A percentile compares a stretch with the other conserved stretches of the same genome.
phyloP scores from a whole-genome alignment of 164 flowering plant genomes.

The Macadamia tetraphylla region DNA sequence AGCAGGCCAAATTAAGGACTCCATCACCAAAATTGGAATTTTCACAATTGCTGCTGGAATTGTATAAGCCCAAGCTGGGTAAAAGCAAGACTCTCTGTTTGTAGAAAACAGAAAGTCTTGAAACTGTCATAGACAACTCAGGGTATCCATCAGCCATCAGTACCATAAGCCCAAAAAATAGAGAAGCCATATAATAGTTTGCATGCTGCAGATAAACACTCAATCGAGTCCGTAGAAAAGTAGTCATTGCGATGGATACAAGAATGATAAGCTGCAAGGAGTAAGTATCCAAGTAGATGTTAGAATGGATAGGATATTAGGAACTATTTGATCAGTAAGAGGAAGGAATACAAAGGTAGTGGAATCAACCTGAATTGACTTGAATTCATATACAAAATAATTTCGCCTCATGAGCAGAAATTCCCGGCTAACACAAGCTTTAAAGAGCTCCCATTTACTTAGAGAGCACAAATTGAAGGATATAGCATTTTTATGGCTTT shows the following conservation, averaged over 20 bases:
- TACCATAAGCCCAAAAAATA: constrained; percentile 40
- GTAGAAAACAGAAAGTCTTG: constrained; percentile 45
- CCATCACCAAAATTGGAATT: constrained; percentile 42
- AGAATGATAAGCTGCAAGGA: constrained; percentile 33
- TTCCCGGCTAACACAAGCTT: constrained; percentile 46
- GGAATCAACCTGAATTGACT: constrained; percentile 32
- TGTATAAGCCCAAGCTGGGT: constrained; percentile 61
- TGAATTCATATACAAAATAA: constrained; percentile 42
- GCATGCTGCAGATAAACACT: constrained; percentile 26
- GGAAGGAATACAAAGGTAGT: no score
- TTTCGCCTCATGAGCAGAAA: constrained; percentile 50
- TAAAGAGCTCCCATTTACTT: constrained; percentile 43
- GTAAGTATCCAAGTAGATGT: not conserved
- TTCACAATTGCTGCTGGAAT: constrained; percentile 44
- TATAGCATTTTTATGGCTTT: constrained; percentile 26
- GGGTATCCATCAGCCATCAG: constrained; percentile 45
- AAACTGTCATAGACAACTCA: constrained; percentile 42
- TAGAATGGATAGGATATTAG: not conserved
- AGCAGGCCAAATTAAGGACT: constrained; percentile 41
- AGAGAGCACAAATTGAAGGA: constrained; percentile 32
- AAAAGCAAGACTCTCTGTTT: constrained; percentile 43
- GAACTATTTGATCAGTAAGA: no score
- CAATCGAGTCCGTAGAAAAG: constrained; percentile 42
- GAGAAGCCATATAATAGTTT: constrained; percentile 32
- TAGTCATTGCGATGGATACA: constrained; percentile 47